A percentile compares a stretch with the other conserved stretches of the same genome.
Conservation (phyloP, 441 rosid genomes). For the Flueggea neowawraea region DNA sequence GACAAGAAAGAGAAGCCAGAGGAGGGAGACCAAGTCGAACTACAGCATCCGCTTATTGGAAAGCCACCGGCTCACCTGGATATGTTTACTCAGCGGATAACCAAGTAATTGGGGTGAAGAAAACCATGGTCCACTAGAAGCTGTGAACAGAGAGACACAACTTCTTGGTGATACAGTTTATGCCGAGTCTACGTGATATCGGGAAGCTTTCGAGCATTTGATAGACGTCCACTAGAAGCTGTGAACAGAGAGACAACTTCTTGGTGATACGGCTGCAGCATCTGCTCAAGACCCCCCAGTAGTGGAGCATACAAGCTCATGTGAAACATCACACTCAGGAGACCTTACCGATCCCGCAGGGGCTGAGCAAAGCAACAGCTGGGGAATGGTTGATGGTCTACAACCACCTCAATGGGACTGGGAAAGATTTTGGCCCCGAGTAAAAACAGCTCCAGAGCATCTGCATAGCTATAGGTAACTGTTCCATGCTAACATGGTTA, state of each 20-base stretch:
- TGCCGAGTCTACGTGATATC: slow-evolving; percentile 69
- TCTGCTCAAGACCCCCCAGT: slow-evolving; percentile 24
- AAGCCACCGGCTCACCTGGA: slow-evolving; percentile 77
- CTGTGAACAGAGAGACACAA: slow-evolving; percentile 21
- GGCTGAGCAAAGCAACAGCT: slow-evolving; percentile 12
- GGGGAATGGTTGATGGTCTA: slow-evolving; percentile 26
- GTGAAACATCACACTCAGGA: slow-evolving; percentile 36
- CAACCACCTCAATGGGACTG: slow-evolving; percentile 46
- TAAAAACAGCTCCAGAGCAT: slow-evolving; percentile 2
- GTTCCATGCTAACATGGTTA: not conserved
- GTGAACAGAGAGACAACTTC: slow-evolving; percentile 22
- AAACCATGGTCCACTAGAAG: slow-evolving; percentile 72
- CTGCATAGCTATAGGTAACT: not conserved
- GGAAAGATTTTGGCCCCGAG: slow-evolving; percentile 45
- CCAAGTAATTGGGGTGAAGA: slow-evolving; percentile 61
- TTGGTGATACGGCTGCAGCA: slow-evolving; percentile 18
- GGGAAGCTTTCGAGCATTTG: slow-evolving; percentile 68
- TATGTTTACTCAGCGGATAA: slow-evolving; percentile 56
- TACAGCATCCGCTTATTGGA: slow-evolving; percentile 76
- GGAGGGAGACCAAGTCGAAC: slow-evolving; percentile 74
- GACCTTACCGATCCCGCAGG: slow-evolving; percentile 18
- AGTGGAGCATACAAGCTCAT: slow-evolving; percentile 28
- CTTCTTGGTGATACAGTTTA: slow-evolving; percentile 41
- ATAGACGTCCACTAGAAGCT: slow-evolving; percentile 64
- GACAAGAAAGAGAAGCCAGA: slow-evolving; percentile 69